Evolutionary conservation across 208 protist species (phyloP).

Genomic region (Leishmania major): DNA sequence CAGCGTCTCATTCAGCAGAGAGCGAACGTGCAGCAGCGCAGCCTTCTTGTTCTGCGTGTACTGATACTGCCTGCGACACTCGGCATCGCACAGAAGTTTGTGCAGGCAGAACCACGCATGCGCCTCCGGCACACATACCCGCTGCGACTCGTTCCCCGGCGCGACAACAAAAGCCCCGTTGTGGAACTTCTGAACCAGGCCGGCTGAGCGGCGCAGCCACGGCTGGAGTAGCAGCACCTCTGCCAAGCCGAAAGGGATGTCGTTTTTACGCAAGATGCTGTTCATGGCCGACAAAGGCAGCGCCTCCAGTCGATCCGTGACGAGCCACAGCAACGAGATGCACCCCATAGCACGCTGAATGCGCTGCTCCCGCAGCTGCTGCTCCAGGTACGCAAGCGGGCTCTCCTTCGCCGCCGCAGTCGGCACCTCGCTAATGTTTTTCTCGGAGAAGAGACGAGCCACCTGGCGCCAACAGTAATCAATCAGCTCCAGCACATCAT

Average conservation of each 20-base stretch:
- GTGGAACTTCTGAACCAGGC: slow-evolving; percentile 61
- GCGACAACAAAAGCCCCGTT: slow-evolving; percentile 66
- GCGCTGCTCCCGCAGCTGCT: slow-evolving; percentile 47
- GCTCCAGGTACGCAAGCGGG: slow-evolving; percentile 32
- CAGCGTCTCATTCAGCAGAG: slow-evolving; percentile 86
- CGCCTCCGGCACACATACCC: slow-evolving; percentile 84
- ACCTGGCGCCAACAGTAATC: slow-evolving; percentile 92
- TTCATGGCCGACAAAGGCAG: slow-evolving; percentile 82
- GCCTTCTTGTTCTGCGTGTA: slow-evolving; percentile 89
- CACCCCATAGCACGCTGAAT: slow-evolving; percentile 73
- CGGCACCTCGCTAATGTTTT: slow-evolving; percentile 28
- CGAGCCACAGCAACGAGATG: slow-evolving; percentile 90
- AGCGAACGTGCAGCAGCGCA: slow-evolving; percentile 65
- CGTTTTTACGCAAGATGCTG: slow-evolving; percentile 78
- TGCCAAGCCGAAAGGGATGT: slow-evolving; percentile 80
- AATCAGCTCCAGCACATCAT: slow-evolving; percentile 89
- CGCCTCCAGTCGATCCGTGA: slow-evolving; percentile 76
- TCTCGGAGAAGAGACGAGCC: slow-evolving; percentile 68
- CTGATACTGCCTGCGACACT: slow-evolving; percentile 77
- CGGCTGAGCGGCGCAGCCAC: slow-evolving; percentile 70
- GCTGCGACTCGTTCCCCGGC: slow-evolving; percentile 56
- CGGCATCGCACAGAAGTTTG: slow-evolving; percentile 83
- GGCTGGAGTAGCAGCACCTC: slow-evolving; percentile 80
- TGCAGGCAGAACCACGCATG: slow-evolving; percentile 92
- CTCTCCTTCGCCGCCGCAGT: slow-evolving; percentile 9